These are phyloP conservation scores for Vaccinium macrocarpon DNA, from an alignment of 148 eudicot genomes.

Conservation along the genomic window DNA sequence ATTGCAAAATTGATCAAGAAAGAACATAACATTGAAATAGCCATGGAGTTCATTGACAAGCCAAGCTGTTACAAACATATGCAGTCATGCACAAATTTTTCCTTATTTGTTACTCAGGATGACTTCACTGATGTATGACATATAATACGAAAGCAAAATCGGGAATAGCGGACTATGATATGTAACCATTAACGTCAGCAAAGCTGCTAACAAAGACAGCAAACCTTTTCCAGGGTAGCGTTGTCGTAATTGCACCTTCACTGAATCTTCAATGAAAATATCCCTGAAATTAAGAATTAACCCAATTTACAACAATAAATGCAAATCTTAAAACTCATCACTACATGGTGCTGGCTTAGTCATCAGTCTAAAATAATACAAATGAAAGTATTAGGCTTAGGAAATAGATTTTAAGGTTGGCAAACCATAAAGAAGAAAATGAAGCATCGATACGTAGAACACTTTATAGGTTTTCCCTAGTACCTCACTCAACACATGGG, in stretches of 20 bases:
- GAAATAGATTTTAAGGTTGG: neutral
- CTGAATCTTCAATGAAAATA: constrained; percentile 29
- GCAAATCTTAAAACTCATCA: constrained; percentile 2
- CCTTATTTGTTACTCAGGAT: neutral
- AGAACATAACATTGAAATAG: neutral
- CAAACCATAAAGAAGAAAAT: neutral
- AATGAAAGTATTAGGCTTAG: neutral
- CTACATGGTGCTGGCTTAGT: neutral
- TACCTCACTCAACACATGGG: neutral
- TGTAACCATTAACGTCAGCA: neutral
- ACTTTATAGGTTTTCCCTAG: neutral
- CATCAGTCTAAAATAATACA: neutral
- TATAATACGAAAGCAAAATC: neutral
- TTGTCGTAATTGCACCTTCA: constrained; percentile 35
- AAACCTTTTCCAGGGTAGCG: constrained; percentile 28
- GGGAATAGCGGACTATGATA: neutral
- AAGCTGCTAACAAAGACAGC: neutral
- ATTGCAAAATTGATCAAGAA: neutral
- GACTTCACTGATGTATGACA: neutral
- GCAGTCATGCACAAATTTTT: neutral
- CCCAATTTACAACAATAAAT: neutral
- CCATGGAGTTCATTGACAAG: neutral
- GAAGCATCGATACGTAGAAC: neutral
- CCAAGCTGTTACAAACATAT: neutral
- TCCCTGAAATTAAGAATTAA: constrained; percentile 28